Base-by-base conservation (phyloP, 2,329 filamentous ascomycete genomes). In the Penicillium hesseltinei region DNA sequence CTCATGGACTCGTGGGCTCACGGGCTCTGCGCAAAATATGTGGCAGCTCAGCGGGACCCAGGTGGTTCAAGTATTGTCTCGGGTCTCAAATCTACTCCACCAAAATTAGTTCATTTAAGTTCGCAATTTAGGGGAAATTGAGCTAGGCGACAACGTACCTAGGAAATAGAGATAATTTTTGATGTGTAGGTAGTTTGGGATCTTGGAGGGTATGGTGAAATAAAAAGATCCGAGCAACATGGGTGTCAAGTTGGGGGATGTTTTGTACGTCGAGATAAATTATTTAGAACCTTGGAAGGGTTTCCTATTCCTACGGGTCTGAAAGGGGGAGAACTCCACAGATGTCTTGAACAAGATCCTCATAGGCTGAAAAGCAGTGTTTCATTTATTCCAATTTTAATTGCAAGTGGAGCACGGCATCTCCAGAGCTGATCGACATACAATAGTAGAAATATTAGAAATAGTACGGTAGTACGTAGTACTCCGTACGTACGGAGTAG, bases 301-400 rank as follows among this genome's bases (percentile, higher is more conserved):
- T 35, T 35, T 27, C 39, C 39, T 44, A 15, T 25, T 52, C 33
- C 27, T 48, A 29, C 17, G 25, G 23, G 47, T 13, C 48, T 59
- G 58, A 64, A 56, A 54, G 62, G 62, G 61, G 62, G 59, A 49
- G 11, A n/a, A 23, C 25, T 27, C 51, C 49, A 50, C 58, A 40
- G 51, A 47, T 57, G 25, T 52, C 39, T 59, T 33, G 19, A 45
- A 40, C 35, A 38, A 21, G 25, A 53, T 51, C 46, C 60, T 49
- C 29, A 52, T 62, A 54, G 56, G 48, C 46, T 33, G 40, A 49
- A 13, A 43, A 38, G 43, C 15, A n/a, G 35, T 54, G 60, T 64
- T 62, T 62, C 62, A 61, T 62, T 64, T 64, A 47, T 42, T 57
- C 13, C 47, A 33, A 40, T 43, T 55, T 50, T 43, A 39, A 46